Base-by-base conservation (phyloP, 139 green algal genomes). In the Chlamydomonas sp. region DNA sequence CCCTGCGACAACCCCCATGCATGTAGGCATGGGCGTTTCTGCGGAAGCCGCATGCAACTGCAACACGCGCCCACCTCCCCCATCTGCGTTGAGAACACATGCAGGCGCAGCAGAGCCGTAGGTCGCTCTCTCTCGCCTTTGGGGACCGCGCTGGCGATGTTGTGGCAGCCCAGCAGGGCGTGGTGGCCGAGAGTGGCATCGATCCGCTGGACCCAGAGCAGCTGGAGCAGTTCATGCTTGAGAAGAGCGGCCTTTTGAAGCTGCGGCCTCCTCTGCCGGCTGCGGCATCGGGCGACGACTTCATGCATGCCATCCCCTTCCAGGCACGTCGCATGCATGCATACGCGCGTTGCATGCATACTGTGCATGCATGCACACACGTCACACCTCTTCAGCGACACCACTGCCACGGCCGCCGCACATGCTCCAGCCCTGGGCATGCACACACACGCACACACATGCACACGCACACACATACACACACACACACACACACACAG, bases 181-280 rank as follows among this genome's bases (percentile, higher is more conserved):
- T 28, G 29, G n/a, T n/a, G n/a, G 6, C 54, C 13, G n/a, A n/a
- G n/a, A n/a, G n/a, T n/a, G n/a, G n/a, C n/a, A n/a, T 71, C 4
- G 70, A 82, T 62, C 71, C 76, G 1, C 54, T 82, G 5, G 68
- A 82, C 54, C 68, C 76, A 26, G 68, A 58, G 0, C 61, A 78
- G 37, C 29, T 82, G 4, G 47, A 78, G 29, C 35, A 37, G 29
- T 76, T 65, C 48, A 50, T 73, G 24, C n/a, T 82, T 1, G 76
- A 78, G 13, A 49, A 28, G 35, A 68, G 48, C 20, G 76, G 76
- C 2, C 43, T 82, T 2, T 48, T 76, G 1, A 58, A 73, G 8
- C 16, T 76, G 1, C 35, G 76, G n/a, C 76, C 76, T 1, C 76
- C 76, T 6, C 22, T 78, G 5, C 22, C 43, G 2, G 5, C 76